Evolutionary conservation across 176 grass and related monocot species (phyloP).

Genomic region (Oryza meridionalis): DNA sequence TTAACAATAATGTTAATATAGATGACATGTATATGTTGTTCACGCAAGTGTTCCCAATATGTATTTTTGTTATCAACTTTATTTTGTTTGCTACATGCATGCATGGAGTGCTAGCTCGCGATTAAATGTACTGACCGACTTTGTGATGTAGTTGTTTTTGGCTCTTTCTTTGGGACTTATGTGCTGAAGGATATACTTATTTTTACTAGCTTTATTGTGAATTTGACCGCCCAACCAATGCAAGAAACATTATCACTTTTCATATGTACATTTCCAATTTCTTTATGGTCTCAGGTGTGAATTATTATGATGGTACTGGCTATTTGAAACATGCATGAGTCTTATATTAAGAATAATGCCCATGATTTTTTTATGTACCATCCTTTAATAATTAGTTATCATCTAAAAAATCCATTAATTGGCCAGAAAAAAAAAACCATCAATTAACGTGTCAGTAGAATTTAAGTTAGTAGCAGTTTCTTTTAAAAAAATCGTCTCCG

Average conservation of each 20-base stretch:
- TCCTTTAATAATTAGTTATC: background rate
- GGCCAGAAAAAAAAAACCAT: background rate
- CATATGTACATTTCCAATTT: background rate
- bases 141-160: conserved; percentile 35
- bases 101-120: background rate
- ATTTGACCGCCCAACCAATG: conserved; percentile 48
- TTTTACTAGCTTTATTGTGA: conserved; percentile 22
- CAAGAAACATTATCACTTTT: conserved; percentile 35
- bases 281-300: conserved; percentile 9
- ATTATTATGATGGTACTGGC: background rate
- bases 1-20: background rate
- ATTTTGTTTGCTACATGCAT: conserved; percentile 1
- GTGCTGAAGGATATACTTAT: conserved; percentile 27
- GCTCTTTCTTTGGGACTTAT: conserved; percentile 30
- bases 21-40: background rate
- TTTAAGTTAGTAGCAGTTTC: background rate
- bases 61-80: background rate
- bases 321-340: conserved; percentile 5
- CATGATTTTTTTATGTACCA: background rate
- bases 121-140: conserved; percentile 27
- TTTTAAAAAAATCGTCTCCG: background rate
- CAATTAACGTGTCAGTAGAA: background rate
- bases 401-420: background rate
- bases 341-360: background rate
- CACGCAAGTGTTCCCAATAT: background rate